Conservation (phyloP, 257 asterid genomes). For the Scutellaria galericulata region DNA sequence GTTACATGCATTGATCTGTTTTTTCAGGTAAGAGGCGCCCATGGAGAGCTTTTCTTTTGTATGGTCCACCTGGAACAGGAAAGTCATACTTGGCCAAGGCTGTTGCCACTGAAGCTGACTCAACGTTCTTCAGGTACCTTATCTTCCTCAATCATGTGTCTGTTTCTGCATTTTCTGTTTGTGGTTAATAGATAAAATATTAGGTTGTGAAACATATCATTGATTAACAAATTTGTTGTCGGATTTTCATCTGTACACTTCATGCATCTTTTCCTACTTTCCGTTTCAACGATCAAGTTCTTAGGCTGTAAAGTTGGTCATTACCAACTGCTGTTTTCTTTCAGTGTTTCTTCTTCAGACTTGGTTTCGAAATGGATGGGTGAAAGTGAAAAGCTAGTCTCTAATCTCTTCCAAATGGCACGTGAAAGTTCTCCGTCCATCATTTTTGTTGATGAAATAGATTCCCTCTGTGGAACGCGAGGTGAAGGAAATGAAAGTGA, state of each 20-base stretch:
- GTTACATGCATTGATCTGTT: conserved; percentile 1
- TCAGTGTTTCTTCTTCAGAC: conserved; percentile 95
- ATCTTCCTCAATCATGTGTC: conserved; percentile 13
- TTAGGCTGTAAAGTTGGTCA: conserved; percentile 58
- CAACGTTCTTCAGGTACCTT: conserved; percentile 90
- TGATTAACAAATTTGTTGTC: conserved; percentile 23
- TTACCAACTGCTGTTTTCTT: conserved; percentile 61
- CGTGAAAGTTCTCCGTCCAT: conserved; percentile 98
- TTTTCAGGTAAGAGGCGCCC: conserved; percentile 91
- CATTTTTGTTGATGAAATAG: conserved; percentile 93
- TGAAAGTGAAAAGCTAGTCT: conserved; percentile 98
- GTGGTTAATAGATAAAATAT: background rate
- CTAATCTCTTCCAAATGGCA: conserved; percentile 97
- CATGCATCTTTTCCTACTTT: conserved; percentile 17
- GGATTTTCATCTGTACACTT: conserved; percentile 6
- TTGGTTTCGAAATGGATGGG: conserved; percentile 99
- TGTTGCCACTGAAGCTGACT: conserved; percentile 99
- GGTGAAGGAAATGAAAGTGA: conserved; percentile 99
- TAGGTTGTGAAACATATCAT: conserved; percentile 16
- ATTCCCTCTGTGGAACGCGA: conserved; percentile 92
- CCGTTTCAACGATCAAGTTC: conserved; percentile 38
- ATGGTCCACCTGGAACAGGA: conserved; percentile 99
- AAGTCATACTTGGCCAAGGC: conserved; percentile 98
- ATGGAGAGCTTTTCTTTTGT: conserved; percentile 98
- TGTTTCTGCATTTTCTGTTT: conserved; percentile 6